Conservation (phyloP, 148 eudicot genomes). For the Vaccinium darrowii region DNA sequence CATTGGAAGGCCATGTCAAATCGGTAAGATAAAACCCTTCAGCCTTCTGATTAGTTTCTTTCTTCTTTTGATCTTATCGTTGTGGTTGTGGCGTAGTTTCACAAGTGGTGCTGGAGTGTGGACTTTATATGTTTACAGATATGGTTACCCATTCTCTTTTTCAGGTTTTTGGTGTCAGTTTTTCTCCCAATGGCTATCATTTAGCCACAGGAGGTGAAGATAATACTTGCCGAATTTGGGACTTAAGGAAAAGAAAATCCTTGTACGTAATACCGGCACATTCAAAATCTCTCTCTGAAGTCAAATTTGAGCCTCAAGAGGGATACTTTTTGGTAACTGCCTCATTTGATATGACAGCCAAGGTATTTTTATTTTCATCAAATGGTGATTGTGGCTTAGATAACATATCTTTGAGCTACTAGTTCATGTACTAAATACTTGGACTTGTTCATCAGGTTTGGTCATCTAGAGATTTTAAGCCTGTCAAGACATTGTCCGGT, state of each 20-base stretch:
- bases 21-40: conserved; percentile 45
- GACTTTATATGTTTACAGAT: not conserved
- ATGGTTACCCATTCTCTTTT: conserved; percentile 21
- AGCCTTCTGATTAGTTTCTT: not conserved
- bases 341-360: conserved; percentile 88
- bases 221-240: conserved; percentile 94
- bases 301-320: conserved; percentile 80
- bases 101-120: conserved; percentile 26
- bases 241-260: conserved; percentile 77
- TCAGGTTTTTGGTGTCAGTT: conserved; percentile 75
- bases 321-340: conserved; percentile 89
- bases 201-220: conserved; percentile 96
- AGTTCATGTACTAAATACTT: not conserved
- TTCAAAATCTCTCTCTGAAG: conserved; percentile 33
- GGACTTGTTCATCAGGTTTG: conserved; percentile 35
- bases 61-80: not conserved
- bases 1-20: conserved; percentile 94
- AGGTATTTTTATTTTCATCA: conserved; percentile 40
- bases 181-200: conserved; percentile 93
- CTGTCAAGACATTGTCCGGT: conserved; percentile 74
- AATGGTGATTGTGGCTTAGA: not conserved
- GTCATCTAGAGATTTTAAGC: conserved; percentile 87
- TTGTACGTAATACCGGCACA: conserved; percentile 89
- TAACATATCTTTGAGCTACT: not conserved
- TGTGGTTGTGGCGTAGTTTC: not conserved